Base-by-base conservation (phyloP, 2,329 filamentous ascomycete genomes). In the Atkinsonella texensis region DNA sequence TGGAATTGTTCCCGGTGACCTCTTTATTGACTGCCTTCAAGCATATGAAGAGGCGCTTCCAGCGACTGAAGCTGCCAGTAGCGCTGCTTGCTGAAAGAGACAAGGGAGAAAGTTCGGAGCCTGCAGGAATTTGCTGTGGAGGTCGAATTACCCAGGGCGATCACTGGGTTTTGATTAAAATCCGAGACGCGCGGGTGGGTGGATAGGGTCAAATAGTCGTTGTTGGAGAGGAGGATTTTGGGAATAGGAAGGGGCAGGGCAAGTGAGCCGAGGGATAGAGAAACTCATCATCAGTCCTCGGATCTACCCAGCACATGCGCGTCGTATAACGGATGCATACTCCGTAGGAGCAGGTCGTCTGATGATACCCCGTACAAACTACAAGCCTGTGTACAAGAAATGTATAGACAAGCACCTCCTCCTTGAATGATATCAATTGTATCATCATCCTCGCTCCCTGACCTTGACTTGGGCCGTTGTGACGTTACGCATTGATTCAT, bases 121-220 rank as follows among this genome's bases (percentile, higher is more conserved):
- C 76, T 80, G 1, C 83, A 81, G 4, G 70, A 72, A 7, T 72
- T 90, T 43, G 71, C 78, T 13, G 79, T 94, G 33, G 86, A 91
- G 54, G 64, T 89, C 15, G 87, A 93, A n/a, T 60, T 74, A 71
- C 35, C 83, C 78, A 50, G 70, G 75, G 13, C 76, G 81, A 49
- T 74, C 78, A 1, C 65, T 94, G 9, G 74, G 75, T n/a, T n/a
- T n/a, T n/a, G 2, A 79, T 81, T 62, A 94, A 93, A 66, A 75
- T 89, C 20, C 75, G 76, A 33, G 80, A 86, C 62, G 89, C 88
- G n/a, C 83, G 79, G 56, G 63, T 68, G 46, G 84, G 82, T 66
- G 83, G 83, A 41, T 93, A 90, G 63, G 81, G 85, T 50, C 72
- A 87, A 51, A 80, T 93, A 49, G 74, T 88, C 33, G 81, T 89